Evolutionary conservation across 116 monocot species (phyloP), one percentile per base, ranked within the genome.

Genomic region (Papilionanthe hybrid): DNA sequence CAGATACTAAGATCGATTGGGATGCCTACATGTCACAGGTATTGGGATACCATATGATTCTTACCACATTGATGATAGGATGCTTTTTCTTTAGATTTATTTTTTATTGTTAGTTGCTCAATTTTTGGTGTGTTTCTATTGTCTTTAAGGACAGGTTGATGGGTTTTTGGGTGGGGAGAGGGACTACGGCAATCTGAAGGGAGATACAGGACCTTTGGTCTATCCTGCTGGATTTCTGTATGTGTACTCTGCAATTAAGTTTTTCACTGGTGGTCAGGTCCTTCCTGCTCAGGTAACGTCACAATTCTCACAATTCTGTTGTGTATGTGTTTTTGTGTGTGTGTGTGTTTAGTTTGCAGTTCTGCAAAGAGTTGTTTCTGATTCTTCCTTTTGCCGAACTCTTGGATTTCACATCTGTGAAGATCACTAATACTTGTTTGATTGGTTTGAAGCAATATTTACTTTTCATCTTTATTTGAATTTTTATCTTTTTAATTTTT

Each of bases 11-110:
- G 94, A 97, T 97, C 28, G 97, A 97, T 84, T 92, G 97, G 94
- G 97, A 97, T 83, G 94, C 97, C 9, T 97, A 97, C 81, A 97
- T 97, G 92, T 92, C 97, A 27, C 94, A 97, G 94, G 96, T 96
- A 74, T 78, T 29, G 11, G 9, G 47, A 37, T 32, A 13, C 8
- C 32, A 18, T 27, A 55, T 11, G 25, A 53, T 75, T 29, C 6
- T 76, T 27, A 50, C 3, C 4, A 20, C 17, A 44, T 73, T 20
- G 42, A 44, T 73, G 20, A 73, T 73, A 44, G 42, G 44, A 19
- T 41, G 48, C 12, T 1, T 58, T 75, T 45, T 45, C 37, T 80
- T 37, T 50, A 43, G 17, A 19, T 0, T 25, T 32, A 5, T 18
- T 65, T 71, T 5, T 29, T 55, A 19, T 73, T 12, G 9, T 72